A percentile compares a stretch with the other conserved stretches of the same genome.
These are phyloP conservation scores for Paulownia fortunei DNA, from an alignment of 257 asterid species.

Conservation along the genomic window DNA sequence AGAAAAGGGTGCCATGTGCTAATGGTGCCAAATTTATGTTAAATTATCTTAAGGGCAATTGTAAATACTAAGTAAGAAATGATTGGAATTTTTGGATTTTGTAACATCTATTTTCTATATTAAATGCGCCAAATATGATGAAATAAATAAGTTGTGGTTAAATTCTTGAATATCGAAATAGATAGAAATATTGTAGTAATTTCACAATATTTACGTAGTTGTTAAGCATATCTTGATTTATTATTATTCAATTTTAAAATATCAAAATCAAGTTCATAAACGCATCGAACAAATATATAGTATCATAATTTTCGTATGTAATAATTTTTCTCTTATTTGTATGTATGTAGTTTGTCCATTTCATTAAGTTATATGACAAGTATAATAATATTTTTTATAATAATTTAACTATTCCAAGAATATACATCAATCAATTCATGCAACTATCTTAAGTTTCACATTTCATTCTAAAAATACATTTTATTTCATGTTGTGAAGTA, in stretches of 20 bases:
- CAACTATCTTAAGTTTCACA: too few species aligned
- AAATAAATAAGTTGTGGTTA: background rate
- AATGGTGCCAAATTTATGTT: background rate
- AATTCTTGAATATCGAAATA: background rate
- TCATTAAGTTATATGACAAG: too few species aligned
- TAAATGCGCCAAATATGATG: background rate
- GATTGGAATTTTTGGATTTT: background rate
- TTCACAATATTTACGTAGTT: background rate
- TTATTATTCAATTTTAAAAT: too few species aligned
- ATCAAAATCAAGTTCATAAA: background rate
- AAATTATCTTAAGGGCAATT: constrained; percentile 7
- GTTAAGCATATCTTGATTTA: background rate
- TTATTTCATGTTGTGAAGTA: background rate
- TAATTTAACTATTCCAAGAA: too few species aligned
- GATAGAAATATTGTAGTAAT: background rate
- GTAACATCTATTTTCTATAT: background rate
- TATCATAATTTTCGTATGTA: background rate
- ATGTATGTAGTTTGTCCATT: background rate
- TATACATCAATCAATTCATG: too few species aligned
- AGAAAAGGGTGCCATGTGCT: constrained; percentile 36
- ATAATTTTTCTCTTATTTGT: background rate
- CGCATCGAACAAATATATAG: background rate
- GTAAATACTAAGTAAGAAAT: background rate
- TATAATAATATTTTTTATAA: too few species aligned
- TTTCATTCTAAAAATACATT: background rate